phyloP scores from a whole-genome alignment of 768 basidiomycete genomes.

The Tubosaeta sp. region DNA sequence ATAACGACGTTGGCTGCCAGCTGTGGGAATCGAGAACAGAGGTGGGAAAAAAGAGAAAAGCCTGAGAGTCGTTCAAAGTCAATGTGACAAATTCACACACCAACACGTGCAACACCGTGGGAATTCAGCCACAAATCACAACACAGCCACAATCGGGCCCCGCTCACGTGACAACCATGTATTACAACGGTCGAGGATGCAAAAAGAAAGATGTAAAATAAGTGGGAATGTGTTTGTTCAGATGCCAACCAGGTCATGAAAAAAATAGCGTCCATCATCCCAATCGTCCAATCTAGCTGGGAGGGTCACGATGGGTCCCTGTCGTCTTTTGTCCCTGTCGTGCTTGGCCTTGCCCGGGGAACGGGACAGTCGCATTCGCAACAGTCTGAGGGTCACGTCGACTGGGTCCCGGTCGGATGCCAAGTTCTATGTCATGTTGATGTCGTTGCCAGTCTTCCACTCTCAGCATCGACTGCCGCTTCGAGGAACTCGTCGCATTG shows the following conservation, averaged over 20 bases:
- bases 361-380: slow-evolving; percentile 27
- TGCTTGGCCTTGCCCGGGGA: slow-evolving; percentile 27
- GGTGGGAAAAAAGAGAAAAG: slow-evolving; percentile 41
- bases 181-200: slow-evolving; percentile 17
- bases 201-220: slow-evolving; percentile 16
- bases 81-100: slow-evolving; percentile 22
- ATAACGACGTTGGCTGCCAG: slow-evolving; percentile 34
- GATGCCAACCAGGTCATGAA: slow-evolving; percentile 10
- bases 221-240: slow-evolving; percentile 9
- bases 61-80: slow-evolving; percentile 27
- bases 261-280: slow-evolving; percentile 19
- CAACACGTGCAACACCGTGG: slow-evolving; percentile 30
- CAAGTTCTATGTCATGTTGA: slow-evolving; percentile 48
- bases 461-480: slow-evolving; percentile 69
- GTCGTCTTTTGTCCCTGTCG: slow-evolving; percentile 30
- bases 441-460: slow-evolving; percentile 83
- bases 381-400: slow-evolving; percentile 23
- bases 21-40: slow-evolving; percentile 44
- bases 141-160: slow-evolving; percentile 9
- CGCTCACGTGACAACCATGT: slow-evolving; percentile 1
- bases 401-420: slow-evolving; percentile 24
- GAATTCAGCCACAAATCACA: slow-evolving; percentile 18
- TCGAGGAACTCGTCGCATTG: slow-evolving; percentile 40
- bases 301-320: slow-evolving; percentile 37
- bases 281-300: slow-evolving; percentile 26